A percentile compares a stretch with the other conserved stretches of the same genome.
Evolutionary conservation across 202 grass and related monocot genomes (phyloP).

Genomic region (Hordeum pubiflorum): DNA sequence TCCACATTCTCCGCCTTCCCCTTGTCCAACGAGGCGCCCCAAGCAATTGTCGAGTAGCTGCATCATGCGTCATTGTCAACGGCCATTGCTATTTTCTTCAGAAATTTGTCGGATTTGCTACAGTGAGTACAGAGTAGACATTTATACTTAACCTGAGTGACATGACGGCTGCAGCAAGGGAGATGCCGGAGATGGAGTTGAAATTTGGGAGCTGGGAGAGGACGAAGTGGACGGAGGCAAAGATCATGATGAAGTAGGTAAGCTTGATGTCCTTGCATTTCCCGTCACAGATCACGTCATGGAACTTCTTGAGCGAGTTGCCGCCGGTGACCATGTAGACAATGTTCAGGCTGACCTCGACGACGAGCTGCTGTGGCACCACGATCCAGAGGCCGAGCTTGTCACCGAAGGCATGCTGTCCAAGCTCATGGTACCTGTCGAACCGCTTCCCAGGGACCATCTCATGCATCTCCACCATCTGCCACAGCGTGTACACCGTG

Average conservation of each 20-base stretch:
- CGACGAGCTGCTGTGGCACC: slow-evolving; percentile 47
- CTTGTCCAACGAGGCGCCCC: slow-evolving; percentile 64
- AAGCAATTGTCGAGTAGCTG: slow-evolving; percentile 79
- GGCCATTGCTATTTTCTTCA: not conserved
- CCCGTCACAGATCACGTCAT: slow-evolving; percentile 43
- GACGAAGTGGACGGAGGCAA: slow-evolving; percentile 74
- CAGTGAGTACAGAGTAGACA: not conserved
- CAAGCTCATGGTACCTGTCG: slow-evolving; percentile 70
- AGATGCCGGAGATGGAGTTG: slow-evolving; percentile 87
- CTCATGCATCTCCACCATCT: slow-evolving; percentile 95
- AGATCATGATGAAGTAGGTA: slow-evolving; percentile 95
- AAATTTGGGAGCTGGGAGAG: slow-evolving; percentile 85
- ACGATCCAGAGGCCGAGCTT: slow-evolving; percentile 35
- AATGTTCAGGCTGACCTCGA: slow-evolving; percentile 38
- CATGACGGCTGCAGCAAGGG: slow-evolving; percentile 84
- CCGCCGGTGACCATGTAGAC: slow-evolving; percentile 91
- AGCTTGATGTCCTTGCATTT: slow-evolving; percentile 59
- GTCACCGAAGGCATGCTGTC: slow-evolving; percentile 62
- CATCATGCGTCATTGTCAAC: not conserved
- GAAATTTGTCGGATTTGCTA: not conserved
- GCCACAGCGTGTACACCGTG: slow-evolving; percentile 86
- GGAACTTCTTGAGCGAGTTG: slow-evolving; percentile 54
- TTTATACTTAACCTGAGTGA: slow-evolving; percentile 42
- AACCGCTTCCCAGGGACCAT: slow-evolving; percentile 68
- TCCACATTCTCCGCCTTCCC: slow-evolving; percentile 45